A percentile compares a stretch with the other conserved stretches of the same genome.
These are phyloP conservation scores for Talaromyces ruber DNA, from an alignment of 495 filamentous ascomycete genomes.

Conservation along the genomic window DNA sequence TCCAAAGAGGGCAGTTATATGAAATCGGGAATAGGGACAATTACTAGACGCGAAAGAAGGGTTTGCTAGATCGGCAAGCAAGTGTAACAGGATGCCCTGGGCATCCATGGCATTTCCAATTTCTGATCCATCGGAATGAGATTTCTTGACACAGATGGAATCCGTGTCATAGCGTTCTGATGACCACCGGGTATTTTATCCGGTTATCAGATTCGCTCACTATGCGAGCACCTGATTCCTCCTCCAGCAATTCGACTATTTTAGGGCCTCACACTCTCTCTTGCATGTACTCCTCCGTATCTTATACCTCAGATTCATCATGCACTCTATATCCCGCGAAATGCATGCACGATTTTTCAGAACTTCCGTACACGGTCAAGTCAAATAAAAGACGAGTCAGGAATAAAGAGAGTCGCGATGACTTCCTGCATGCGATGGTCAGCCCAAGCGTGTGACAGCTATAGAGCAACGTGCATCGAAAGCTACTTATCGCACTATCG, in stretches of 20 bases:
- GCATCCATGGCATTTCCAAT: no score
- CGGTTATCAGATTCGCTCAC: neutral
- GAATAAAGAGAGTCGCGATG: neutral
- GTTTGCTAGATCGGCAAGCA: neutral
- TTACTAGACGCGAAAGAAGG: neutral
- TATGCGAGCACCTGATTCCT: neutral
- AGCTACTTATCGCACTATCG: neutral
- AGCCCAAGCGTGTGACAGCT: neutral
- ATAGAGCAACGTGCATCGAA: neutral
- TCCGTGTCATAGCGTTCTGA: neutral
- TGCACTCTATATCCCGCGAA: neutral
- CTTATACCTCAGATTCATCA: neutral
- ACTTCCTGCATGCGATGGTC: neutral
- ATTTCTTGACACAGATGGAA: neutral
- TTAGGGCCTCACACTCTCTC: neutral
- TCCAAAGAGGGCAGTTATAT: neutral
- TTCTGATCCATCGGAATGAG: neutral
- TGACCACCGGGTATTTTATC: neutral
- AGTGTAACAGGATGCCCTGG: neutral
- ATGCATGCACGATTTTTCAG: neutral
- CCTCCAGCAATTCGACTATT: neutral
- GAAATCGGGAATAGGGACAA: neutral
- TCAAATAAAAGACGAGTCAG: neutral
- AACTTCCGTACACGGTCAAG: neutral
- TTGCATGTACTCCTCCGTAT: neutral